A percentile compares a stretch with the other conserved stretches of the same genome.
Evolutionary conservation across 2,329 filamentous ascomycete genomes (phyloP).

Genomic region (Colletotrichum sp.): DNA sequence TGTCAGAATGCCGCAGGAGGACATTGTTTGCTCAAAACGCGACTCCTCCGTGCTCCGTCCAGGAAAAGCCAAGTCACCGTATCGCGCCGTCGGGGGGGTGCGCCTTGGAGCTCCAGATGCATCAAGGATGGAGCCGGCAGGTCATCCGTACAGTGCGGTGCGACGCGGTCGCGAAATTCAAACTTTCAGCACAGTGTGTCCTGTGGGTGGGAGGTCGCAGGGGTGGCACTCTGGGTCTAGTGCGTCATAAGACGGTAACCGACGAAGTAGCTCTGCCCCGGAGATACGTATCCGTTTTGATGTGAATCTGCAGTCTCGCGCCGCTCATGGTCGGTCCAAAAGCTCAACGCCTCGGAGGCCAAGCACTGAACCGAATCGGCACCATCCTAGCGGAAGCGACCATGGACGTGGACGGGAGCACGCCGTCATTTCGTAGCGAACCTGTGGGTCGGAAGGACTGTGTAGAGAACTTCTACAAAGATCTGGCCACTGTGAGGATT

Average conservation of each 20-base stretch:
- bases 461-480: neutral
- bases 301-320: neutral
- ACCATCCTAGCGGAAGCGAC: neutral
- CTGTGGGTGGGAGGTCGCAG: neutral
- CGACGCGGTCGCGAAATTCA: slow-evolving; percentile 1
- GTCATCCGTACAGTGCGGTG: neutral
- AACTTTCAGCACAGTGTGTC: slow-evolving; percentile 10
- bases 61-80: neutral
- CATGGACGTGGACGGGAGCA: neutral
- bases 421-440: neutral
- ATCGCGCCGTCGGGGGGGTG: neutral
- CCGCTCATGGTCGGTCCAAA: neutral
- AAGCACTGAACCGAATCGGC: neutral
- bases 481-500: neutral
- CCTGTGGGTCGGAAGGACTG: neutral
- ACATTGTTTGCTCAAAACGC: neutral
- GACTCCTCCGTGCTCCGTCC: neutral
- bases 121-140: neutral
- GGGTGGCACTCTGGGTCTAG: slow-evolving; percentile 2
- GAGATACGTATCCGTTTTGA: neutral
- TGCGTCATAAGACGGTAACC: slow-evolving; percentile 18
- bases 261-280: neutral
- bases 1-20: neutral
- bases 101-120: neutral
- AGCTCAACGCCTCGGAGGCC: neutral